Conservation (phyloP, 2,329 filamentous ascomycete species). For the Botrytis fabae region DNA sequence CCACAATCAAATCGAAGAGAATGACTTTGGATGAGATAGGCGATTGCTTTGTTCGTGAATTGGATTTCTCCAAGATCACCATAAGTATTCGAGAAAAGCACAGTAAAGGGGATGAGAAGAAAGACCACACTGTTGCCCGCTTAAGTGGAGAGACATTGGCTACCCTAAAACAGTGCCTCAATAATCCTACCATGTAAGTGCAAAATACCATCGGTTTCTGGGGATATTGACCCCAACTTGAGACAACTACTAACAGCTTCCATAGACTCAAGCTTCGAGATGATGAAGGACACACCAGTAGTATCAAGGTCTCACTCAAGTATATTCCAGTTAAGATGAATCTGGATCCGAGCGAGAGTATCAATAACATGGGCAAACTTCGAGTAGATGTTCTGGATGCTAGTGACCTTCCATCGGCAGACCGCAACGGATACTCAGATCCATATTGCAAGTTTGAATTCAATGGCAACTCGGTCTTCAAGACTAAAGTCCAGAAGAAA, state of each 20-base stretch:
- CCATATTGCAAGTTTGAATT: constrained; percentile 94
- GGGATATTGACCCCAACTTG: constrained; percentile 27
- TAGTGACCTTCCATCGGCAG: constrained; percentile 83
- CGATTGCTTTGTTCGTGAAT: constrained; percentile 91
- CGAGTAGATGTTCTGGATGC: constrained; percentile 92
- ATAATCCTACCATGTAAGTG: constrained; percentile 24
- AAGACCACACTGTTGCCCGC: constrained; percentile 76
- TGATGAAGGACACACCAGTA: constrained; percentile 72
- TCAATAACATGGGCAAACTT: constrained; percentile 97
- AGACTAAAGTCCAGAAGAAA: constrained; percentile 96
- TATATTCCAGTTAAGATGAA: constrained; percentile 94
- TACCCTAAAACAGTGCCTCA: constrained; percentile 80
- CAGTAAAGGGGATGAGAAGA: constrained; percentile 64
- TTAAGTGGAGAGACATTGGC: constrained; percentile 82
- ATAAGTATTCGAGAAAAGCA: constrained; percentile 84
- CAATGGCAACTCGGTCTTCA: constrained; percentile 86
- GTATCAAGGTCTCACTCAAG: constrained; percentile 87
- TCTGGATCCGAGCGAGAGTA: constrained; percentile 91
- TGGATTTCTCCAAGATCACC: constrained; percentile 94
- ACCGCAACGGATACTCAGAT: constrained; percentile 95
- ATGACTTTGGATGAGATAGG: constrained; percentile 88
- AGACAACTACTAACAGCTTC: constrained; percentile 67
- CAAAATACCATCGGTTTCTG: constrained; percentile 49
- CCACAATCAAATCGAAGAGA: constrained; percentile 67
- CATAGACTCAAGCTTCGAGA: constrained; percentile 79